Conservation (phyloP, 148 eudicot genomes). For the Vaccinium macrocarpon region DNA sequence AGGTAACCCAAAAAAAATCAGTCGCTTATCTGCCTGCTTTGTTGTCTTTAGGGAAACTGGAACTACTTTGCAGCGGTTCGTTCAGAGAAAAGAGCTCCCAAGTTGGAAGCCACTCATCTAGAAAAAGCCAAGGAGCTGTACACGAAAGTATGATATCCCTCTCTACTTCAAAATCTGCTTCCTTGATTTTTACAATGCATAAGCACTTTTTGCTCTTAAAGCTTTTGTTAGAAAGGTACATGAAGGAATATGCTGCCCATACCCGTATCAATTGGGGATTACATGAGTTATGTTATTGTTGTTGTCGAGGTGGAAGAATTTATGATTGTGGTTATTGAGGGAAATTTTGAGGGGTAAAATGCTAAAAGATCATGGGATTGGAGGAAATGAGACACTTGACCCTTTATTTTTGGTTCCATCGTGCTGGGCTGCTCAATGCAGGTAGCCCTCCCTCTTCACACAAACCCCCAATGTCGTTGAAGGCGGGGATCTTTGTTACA, state of each 20-base stretch:
- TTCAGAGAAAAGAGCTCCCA: slow-evolving; percentile 80
- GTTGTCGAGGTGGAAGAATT: not conserved
- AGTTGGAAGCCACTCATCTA: slow-evolving; percentile 89
- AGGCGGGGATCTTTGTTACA: not conserved
- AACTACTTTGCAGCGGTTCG: slow-evolving; percentile 97
- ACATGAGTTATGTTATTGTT: not conserved
- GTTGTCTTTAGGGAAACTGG: slow-evolving; percentile 80
- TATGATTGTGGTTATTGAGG: not conserved
- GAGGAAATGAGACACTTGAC: not conserved
- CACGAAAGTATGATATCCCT: slow-evolving; percentile 54
- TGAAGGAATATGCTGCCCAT: not conserved
- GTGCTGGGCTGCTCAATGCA: not conserved
- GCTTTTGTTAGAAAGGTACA: not conserved
- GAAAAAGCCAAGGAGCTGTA: slow-evolving; percentile 94
- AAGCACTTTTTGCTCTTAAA: not conserved
- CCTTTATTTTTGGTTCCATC: not conserved
- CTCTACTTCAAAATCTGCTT: slow-evolving; percentile 1
- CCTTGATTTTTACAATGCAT: not conserved
- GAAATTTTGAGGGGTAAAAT: not conserved
- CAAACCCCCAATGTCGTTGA: not conserved
- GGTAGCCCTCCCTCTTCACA: not conserved
- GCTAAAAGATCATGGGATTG: not conserved
- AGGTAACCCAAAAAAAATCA: slow-evolving; percentile 9
- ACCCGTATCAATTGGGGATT: not conserved
- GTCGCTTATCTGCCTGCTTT: slow-evolving; percentile 17